Evolutionary conservation across 169 alveolate genomes (phyloP).

Genomic region (Cryptosporidium sp.): DNA sequence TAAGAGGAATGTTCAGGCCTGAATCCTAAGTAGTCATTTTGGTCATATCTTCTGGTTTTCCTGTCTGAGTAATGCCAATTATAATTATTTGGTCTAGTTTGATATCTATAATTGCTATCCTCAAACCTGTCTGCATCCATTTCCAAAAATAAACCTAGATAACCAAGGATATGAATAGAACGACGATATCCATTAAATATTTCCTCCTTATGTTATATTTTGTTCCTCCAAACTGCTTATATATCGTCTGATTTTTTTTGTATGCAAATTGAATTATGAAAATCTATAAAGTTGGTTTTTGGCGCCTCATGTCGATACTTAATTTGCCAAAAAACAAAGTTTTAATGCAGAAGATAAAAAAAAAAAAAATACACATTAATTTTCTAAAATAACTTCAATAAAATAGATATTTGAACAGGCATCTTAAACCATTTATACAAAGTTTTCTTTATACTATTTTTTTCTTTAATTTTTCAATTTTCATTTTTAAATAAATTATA

Average conservation of each 20-base stretch:
- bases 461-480: too few species aligned
- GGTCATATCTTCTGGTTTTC: background rate
- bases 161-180: background rate
- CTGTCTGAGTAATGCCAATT: background rate
- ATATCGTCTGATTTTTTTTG: background rate
- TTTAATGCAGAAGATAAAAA: too few species aligned
- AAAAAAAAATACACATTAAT: too few species aligned
- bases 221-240: background rate
- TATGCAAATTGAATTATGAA: constrained; percentile 1
- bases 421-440: background rate
- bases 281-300: constrained; percentile 20
- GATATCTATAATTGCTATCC: background rate
- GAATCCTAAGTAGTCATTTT: background rate
- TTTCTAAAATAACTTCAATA: too few species aligned
- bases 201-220: background rate
- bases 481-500: too few species aligned
- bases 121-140: background rate
- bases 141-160: background rate
- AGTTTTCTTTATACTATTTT: background rate
- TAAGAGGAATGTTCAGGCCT: background rate
- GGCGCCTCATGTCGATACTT: constrained; percentile 41
- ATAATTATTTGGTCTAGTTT: background rate
- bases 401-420: too few species aligned
- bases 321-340: background rate
- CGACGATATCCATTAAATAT: background rate